Evolutionary conservation across 164 flowering plant species (phyloP).

Genomic region (Akebia trifoliata): DNA sequence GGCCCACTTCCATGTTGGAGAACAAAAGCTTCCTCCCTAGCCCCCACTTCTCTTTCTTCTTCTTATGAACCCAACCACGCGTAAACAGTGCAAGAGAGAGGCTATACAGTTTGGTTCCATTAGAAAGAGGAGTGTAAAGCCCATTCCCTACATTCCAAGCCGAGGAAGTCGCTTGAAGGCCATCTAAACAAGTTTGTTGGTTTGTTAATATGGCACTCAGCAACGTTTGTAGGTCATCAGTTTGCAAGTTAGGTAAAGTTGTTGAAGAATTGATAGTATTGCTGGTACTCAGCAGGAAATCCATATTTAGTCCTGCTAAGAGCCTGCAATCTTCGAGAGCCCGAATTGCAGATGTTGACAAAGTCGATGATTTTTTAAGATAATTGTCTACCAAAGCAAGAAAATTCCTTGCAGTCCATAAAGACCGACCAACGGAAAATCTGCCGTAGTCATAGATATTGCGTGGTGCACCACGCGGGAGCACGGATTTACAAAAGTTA

Average conservation of each 20-base stretch:
- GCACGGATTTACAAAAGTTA: conserved; percentile 9
- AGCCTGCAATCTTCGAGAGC: conserved; percentile 18
- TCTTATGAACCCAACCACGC: conserved; percentile 22
- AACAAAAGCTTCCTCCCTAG: conserved; percentile 15
- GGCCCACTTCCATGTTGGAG: conserved; percentile 7
- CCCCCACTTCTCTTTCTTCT: not conserved
- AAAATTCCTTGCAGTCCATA: conserved; percentile 12
- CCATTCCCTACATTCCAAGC: conserved; percentile 13
- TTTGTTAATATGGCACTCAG: conserved; percentile 34
- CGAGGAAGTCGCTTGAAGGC: conserved; percentile 19
- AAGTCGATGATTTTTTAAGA: not conserved
- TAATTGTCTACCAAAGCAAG: conserved; percentile 4
- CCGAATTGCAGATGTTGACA: not conserved
- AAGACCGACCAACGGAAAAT: conserved; percentile 6
- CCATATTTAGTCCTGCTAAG: conserved; percentile 16
- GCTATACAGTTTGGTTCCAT: conserved; percentile 19
- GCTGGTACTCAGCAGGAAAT: conserved; percentile 9
- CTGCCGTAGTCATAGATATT: conserved; percentile 10
- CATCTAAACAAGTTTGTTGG: conserved; percentile 34
- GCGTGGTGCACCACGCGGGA: not conserved
- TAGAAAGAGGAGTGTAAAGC: conserved; percentile 11
- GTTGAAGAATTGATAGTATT: not conserved
- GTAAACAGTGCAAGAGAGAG: conserved; percentile 17
- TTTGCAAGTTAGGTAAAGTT: not conserved
- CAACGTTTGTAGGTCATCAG: conserved; percentile 26